A percentile compares a stretch with the other conserved stretches of the same genome.
These are phyloP conservation scores for Umbellularia californica DNA, from an alignment of 164 flowering plant genomes.

Conservation along the genomic window DNA sequence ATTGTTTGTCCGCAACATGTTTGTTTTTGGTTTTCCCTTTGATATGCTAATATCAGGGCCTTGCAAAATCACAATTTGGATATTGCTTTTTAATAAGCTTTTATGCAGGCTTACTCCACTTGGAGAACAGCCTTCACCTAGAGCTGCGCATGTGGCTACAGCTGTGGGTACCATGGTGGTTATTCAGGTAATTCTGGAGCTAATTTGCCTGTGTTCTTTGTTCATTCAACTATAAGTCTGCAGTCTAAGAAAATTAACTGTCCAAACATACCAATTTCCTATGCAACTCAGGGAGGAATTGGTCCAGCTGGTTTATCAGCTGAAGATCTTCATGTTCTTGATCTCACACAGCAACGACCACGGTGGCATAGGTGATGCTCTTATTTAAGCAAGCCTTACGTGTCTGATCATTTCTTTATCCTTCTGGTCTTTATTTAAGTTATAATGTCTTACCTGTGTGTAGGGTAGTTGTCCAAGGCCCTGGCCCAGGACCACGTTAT, in stretches of 20 bases:
- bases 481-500: constrained; percentile 99
- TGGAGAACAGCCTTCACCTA: constrained; percentile 98
- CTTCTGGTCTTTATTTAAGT: background rate
- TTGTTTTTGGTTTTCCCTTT: background rate
- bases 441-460: constrained; percentile 7
- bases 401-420: background rate
- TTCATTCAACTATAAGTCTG: background rate
- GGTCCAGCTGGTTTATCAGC: constrained; percentile 99
- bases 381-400: background rate
- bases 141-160: constrained; percentile 99
- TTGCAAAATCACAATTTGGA: background rate
- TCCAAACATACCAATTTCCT: background rate
- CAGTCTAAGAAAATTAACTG: background rate
- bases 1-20: background rate
- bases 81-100: background rate
- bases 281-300: constrained; percentile 79
- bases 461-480: constrained; percentile 98
- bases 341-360: constrained; percentile 93
- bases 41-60: background rate
- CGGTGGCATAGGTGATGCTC: constrained; percentile 89
- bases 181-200: constrained; percentile 67
- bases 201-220: background rate
- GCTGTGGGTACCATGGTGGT: constrained; percentile 99
- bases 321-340: constrained; percentile 99
- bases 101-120: constrained; percentile 71